phyloP scores from a whole-genome alignment of 495 filamentous ascomycete genomes.

The Thozetella sp. region DNA sequence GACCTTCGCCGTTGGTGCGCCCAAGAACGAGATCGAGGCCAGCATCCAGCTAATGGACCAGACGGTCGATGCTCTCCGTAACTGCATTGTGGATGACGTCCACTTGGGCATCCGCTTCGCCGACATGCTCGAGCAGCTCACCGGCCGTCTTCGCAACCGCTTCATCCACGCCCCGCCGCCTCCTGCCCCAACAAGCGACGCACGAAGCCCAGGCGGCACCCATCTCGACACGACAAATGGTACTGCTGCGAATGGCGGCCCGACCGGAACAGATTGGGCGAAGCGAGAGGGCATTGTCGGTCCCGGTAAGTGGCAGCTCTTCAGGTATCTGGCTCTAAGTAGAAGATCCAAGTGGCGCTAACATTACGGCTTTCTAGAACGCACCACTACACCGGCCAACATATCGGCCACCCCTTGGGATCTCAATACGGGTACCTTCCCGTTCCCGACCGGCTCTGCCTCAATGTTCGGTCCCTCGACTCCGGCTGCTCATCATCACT shows the following conservation, averaged over 20 bases:
- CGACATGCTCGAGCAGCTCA: conserved; percentile 84
- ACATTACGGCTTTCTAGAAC: no score
- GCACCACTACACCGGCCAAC: conserved; percentile 45
- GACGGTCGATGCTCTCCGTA: conserved; percentile 77
- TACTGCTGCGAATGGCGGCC: conserved; percentile 24
- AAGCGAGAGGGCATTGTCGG: not conserved
- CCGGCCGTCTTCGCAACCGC: conserved; percentile 69
- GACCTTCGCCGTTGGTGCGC: conserved; percentile 92
- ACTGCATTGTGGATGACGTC: conserved; percentile 91
- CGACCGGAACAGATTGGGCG: conserved; percentile 16
- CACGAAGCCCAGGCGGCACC: conserved; percentile 33
- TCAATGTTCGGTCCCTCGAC: conserved; percentile 47
- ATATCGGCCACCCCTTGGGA: conserved; percentile 60
- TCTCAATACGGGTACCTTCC: conserved; percentile 43
- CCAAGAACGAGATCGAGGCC: conserved; percentile 81
- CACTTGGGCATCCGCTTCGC: conserved; percentile 94
- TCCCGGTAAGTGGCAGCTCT: conserved; percentile 7
- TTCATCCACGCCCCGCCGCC: conserved; percentile 64
- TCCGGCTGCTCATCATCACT: conserved; percentile 35
- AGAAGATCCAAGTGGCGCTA: not conserved
- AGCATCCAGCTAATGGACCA: conserved; percentile 81
- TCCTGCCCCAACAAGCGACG: conserved; percentile 28
- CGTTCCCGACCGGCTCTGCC: conserved; percentile 44
- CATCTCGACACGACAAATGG: conserved; percentile 21
- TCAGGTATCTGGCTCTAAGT: not conserved